Percentiles rank a stretch among this genome's conserved stretches.
Evolutionary conservation across 495 filamentous ascomycete species (phyloP).

Genomic region (Tuber indicum): DNA sequence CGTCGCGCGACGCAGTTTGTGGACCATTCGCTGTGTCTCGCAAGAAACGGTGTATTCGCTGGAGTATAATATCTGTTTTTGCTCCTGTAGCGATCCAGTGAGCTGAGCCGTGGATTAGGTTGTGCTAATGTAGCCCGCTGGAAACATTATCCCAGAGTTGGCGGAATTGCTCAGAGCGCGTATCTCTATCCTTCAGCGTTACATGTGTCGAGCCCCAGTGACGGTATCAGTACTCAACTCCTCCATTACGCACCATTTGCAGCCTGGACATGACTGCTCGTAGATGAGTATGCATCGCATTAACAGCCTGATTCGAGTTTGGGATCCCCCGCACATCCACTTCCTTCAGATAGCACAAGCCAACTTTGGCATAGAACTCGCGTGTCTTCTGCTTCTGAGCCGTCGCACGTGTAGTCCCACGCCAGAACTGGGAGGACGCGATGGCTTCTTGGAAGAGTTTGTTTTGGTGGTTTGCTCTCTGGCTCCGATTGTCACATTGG

Average conservation of each 20-base stretch:
- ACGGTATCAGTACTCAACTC: constrained; percentile 43
- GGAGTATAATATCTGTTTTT: constrained; percentile 5
- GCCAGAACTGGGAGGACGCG: constrained; percentile 57
- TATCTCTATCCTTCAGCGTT: constrained; percentile 25
- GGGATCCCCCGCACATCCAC: constrained; percentile 50
- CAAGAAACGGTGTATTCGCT: no score
- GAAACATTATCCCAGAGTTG: not conserved
- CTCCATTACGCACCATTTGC: constrained; percentile 50
- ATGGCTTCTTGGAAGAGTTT: constrained; percentile 50
- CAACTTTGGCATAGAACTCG: constrained; percentile 43
- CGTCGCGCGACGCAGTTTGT: no score
- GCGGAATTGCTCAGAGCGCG: constrained; percentile 20
- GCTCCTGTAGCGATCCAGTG: constrained; percentile 52
- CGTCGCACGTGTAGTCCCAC: constrained; percentile 52
- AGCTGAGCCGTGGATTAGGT: constrained; percentile 56
- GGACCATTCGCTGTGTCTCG: no score
- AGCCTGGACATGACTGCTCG: constrained; percentile 53
- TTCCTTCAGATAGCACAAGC: constrained; percentile 49
- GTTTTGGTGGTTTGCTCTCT: constrained; percentile 46
- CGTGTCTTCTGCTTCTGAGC: constrained; percentile 48
- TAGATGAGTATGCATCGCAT: constrained; percentile 45
- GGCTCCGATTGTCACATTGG: constrained; percentile 59
- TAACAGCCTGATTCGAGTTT: constrained; percentile 48
- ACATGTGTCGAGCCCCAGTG: constrained; percentile 45
- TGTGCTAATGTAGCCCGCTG: constrained; percentile 54